Evolutionary conservation across 495 filamentous ascomycete genomes (phyloP).

Genomic region (Rhypophila decipiens): DNA sequence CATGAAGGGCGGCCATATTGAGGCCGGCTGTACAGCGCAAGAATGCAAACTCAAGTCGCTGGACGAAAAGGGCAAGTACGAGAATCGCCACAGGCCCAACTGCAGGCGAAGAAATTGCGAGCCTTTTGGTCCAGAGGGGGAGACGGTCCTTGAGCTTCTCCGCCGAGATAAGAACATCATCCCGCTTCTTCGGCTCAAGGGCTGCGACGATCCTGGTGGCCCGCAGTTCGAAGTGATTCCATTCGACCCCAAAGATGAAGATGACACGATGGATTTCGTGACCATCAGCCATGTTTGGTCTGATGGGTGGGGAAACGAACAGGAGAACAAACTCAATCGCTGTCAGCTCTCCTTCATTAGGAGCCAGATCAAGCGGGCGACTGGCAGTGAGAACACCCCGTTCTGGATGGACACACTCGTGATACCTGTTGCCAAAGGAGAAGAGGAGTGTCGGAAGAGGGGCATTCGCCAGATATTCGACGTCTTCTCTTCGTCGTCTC

Average conservation of each 20-base stretch:
- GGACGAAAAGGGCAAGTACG: too few species aligned
- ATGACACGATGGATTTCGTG: background rate
- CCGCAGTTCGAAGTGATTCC: background rate
- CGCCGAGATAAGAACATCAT: background rate
- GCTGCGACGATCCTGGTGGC: too few species aligned
- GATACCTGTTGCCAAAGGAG: background rate
- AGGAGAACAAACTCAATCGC: background rate
- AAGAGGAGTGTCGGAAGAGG: background rate
- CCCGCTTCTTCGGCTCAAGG: background rate
- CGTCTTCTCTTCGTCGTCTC: background rate
- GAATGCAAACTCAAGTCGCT: too few species aligned
- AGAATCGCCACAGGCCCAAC: too few species aligned
- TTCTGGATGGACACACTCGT: background rate
- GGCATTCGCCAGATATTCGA: background rate
- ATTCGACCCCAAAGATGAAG: background rate
- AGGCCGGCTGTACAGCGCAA: too few species aligned
- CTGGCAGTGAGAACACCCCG: background rate
- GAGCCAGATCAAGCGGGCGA: background rate
- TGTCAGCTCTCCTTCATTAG: background rate
- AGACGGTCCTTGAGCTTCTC: too few species aligned
- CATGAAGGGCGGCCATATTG: too few species aligned
- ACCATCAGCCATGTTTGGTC: background rate
- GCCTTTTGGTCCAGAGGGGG: too few species aligned
- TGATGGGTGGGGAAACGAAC: background rate
- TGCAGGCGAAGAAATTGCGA: too few species aligned